Evolutionary conservation across 768 basidiomycete genomes (phyloP), one percentile per base, ranked within the genome.

Genomic region (Tricholoma terreum): DNA sequence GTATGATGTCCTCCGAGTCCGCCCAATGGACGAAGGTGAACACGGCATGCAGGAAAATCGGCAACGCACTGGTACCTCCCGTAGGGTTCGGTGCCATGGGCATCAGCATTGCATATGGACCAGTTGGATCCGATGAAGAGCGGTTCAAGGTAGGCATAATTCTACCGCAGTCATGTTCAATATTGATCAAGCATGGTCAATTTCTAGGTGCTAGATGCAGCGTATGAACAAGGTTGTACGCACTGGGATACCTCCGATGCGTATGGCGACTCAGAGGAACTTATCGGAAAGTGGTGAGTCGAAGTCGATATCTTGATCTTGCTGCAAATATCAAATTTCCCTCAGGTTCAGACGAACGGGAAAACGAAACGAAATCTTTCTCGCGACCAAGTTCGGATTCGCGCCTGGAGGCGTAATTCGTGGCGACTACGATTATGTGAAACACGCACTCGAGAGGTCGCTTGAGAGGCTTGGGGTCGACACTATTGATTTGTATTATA

Each of bases 31-130:
- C 2, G 3, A 27, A 27, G 24, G 24, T 6, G 6, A 27, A 27
- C 24, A 27, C 6, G 24, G 24, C 24, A 6, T 36, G 4, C 36
- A 57, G 75, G 24, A 77, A 74, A 62, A 76, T 87, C 22, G 82
- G 81, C 22, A 65, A 72, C 12, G 66, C 71, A 24, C 55, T 71
- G 11, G 78, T 84, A n/a, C 72, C 77, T 6, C 79, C 79, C 19
- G 75, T 88, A 10, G 85, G 85, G 2, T 85, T 81, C 56, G 86
- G 86, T 5, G 70, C 77, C 6, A 86, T 86, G 85, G 84, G 82
- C 6, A 63, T 86, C 10, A 78, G 79, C 12, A 73, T 65, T 43
- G 64, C 55, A 33, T 84, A 84, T 55, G 84, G 84, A n/a, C 56
- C 65, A 2, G 63, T 67, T 0, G 70, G 70, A 12, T 57, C 75